These are phyloP conservation scores for Strobilomyces dryophilus DNA, from an alignment of 768 basidiomycete species.

Conservation along the genomic window DNA sequence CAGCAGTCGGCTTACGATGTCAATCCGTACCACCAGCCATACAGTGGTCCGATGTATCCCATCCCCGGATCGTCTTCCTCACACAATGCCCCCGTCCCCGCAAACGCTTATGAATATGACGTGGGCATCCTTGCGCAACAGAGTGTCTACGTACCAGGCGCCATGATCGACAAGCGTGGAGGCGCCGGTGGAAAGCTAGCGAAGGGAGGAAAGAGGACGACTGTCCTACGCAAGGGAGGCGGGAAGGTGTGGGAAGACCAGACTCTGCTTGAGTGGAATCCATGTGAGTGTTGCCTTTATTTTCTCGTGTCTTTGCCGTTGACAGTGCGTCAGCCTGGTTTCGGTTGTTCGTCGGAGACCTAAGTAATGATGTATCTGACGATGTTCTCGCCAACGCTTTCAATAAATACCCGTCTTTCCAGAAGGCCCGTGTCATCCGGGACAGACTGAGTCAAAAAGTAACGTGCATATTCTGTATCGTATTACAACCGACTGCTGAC, in stretches of 20 bases:
- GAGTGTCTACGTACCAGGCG: constrained; percentile 89
- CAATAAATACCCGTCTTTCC: constrained; percentile 88
- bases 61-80: constrained; percentile 58
- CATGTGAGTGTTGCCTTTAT: constrained; percentile 54
- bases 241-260: constrained; percentile 99
- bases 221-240: constrained; percentile 91
- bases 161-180: constrained; percentile 84
- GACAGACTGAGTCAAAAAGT: constrained; percentile 95
- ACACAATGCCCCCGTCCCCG: constrained; percentile 77
- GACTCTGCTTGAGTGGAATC: constrained; percentile 96
- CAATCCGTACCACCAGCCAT: constrained; percentile 80
- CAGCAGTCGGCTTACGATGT: constrained; percentile 56
- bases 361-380: constrained; percentile 97
- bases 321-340: constrained; percentile 72
- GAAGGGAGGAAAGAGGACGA: constrained; percentile 88
- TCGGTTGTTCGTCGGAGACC: constrained; percentile 93
- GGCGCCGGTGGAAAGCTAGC: constrained; percentile 82
- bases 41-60: constrained; percentile 70
- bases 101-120: constrained; percentile 91
- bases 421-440: constrained; percentile 92
- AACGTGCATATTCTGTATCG: background rate
- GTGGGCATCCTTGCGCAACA: constrained; percentile 88
- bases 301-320: background rate
- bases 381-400: constrained; percentile 92
- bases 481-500: background rate